Conservation (phyloP, 345 rosid species). For the Stellera chamaejasme region DNA sequence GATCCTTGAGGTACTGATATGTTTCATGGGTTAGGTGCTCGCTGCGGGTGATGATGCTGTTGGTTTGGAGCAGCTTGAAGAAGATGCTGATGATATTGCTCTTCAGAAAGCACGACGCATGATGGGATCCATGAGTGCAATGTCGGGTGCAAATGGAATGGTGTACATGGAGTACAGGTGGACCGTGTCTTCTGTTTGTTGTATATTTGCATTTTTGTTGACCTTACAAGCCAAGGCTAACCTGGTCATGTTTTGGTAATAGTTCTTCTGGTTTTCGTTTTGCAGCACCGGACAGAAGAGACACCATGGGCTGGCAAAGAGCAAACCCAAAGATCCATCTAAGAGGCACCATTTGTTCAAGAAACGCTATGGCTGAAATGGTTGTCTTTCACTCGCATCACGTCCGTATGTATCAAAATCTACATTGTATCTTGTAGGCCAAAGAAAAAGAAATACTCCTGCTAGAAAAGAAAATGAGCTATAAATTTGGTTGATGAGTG, state of each 20-base stretch:
- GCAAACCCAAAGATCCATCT: conserved; percentile 74
- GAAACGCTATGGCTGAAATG: conserved; percentile 44
- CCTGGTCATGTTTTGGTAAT: background rate
- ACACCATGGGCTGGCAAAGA: conserved; percentile 32
- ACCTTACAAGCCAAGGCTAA: background rate
- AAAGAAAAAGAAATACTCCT: too few species aligned
- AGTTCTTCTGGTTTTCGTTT: background rate
- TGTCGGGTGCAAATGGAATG: conserved; percentile 89
- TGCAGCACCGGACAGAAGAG: conserved; percentile 45
- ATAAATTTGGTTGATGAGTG: too few species aligned
- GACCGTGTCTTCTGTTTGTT: background rate
- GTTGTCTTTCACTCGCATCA: too few species aligned
- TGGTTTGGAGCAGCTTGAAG: conserved; percentile 82
- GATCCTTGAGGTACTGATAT: conserved; percentile 9
- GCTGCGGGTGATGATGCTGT: conserved; percentile 79
- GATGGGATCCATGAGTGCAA: conserved; percentile 64
- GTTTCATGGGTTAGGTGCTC: conserved; percentile 41
- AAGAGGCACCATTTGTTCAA: conserved; percentile 74
- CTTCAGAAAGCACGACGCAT: conserved; percentile 62
- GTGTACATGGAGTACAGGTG: conserved; percentile 91
- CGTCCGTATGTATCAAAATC: too few species aligned
- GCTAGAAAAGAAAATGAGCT: too few species aligned
- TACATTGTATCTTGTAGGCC: too few species aligned
- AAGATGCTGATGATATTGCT: conserved; percentile 84
- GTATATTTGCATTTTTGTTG: background rate